Base-by-base conservation (phyloP, 176 grass and related monocot genomes). In the Eleusine indica region DNA sequence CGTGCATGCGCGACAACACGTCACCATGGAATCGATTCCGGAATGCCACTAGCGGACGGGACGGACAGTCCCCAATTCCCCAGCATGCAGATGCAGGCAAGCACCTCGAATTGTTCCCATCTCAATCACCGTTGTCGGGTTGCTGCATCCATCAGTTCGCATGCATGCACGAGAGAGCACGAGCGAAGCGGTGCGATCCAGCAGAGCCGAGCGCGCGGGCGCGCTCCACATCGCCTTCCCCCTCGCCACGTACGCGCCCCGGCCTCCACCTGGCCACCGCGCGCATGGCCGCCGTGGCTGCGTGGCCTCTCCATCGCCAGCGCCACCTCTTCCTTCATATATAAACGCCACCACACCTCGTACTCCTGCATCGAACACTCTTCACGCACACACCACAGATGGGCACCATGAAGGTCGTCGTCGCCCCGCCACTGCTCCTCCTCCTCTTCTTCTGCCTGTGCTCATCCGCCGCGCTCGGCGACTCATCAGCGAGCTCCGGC, bases 241-340 rank as follows among this genome's bases (percentile, higher is more conserved):
- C 71, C 32, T 22, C 73, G 18, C 88, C 88, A 89, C 88, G 88
- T 89, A 66, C 83, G 15, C 38, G 32, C 9, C 66, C 72, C 35
- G 76, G 4, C 71, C 78, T 83, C 79, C 92, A 91, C 88, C 84
- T 91, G 92, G 83, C 92, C 28, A 79, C 92, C 28, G 58, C 88
- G 80, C 71, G 79, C 88, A 86, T 91, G 91, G 70, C 56, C 29
- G 60, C 70, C 88, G 86, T 91, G 91, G 70, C 56, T 38, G 60
- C 70, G 38, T 68, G 70, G 52, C 12, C 21, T 51, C 57, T 5
- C 7, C 56, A 1, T 3, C 51, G 43, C 52, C 54, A 19, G 19
- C 56, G 5, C 78, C 15, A 13, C 68, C 56, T 1, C 74, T 84
- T 79, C 65, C 74, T 2, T 2, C 16, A 47, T 47, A 52, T 16